These are phyloP conservation scores for Pseudomonodictys pantanalensis DNA, from an alignment of 495 filamentous ascomycete species.

Conservation along the genomic window DNA sequence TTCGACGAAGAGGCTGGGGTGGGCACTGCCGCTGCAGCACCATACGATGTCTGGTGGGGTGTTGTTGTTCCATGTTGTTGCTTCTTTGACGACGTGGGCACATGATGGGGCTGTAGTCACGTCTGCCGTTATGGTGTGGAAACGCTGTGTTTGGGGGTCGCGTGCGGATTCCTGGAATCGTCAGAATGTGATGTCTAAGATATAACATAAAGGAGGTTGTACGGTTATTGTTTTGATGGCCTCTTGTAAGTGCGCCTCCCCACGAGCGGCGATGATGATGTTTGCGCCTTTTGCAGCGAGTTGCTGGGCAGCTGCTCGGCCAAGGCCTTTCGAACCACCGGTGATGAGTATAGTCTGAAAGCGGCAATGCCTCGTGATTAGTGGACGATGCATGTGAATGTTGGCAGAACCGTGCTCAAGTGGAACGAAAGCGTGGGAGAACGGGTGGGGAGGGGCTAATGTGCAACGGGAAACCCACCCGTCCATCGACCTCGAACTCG, in stretches of 20 bases:
- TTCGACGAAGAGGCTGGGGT: slow-evolving; percentile 37
- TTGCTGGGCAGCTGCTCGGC: slow-evolving; percentile 76
- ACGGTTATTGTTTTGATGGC: too few species aligned
- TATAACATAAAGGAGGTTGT: too few species aligned
- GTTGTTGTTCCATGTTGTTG: slow-evolving; percentile 12
- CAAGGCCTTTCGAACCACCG: slow-evolving; percentile 89
- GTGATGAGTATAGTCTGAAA: slow-evolving; percentile 93
- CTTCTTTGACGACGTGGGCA: not conserved
- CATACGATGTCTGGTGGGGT: slow-evolving; percentile 20
- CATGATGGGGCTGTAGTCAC: slow-evolving; percentile 1
- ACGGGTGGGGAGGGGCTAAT: too few species aligned
- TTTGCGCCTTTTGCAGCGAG: slow-evolving; percentile 56
- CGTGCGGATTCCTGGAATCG: not conserved
- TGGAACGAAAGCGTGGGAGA: too few species aligned
- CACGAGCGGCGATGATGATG: slow-evolving; percentile 16
- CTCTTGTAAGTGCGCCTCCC: not conserved
- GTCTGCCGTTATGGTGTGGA: slow-evolving; percentile 9
- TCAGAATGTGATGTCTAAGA: too few species aligned
- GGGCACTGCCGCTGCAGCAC: slow-evolving; percentile 2
- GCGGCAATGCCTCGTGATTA: too few species aligned
- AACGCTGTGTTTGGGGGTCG: not conserved
- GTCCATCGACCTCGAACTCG: too few species aligned
- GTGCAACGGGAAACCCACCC: too few species aligned
- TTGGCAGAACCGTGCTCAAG: too few species aligned
- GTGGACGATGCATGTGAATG: too few species aligned